These are phyloP conservation scores for Hypoxylon trugodes DNA, from an alignment of 495 filamentous ascomycete genomes.

Conservation along the genomic window DNA sequence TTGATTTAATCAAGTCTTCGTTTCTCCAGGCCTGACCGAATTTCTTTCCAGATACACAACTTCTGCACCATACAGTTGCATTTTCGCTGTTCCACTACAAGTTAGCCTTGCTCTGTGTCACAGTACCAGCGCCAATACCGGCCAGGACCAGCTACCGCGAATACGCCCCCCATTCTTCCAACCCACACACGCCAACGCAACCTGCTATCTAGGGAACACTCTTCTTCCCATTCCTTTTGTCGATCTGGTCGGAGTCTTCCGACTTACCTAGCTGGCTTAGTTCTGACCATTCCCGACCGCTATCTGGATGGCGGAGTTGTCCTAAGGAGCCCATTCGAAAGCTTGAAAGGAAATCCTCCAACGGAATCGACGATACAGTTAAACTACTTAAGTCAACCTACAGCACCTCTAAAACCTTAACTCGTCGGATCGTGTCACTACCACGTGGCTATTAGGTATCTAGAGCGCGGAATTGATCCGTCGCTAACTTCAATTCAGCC, in stretches of 20 bases:
- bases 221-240: neutral
- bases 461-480: too few species aligned
- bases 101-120: conserved; percentile 24
- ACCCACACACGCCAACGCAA: neutral
- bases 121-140: conserved; percentile 14
- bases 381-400: conserved; percentile 7
- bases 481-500: too few species aligned
- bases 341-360: neutral
- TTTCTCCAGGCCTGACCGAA: conserved; percentile 2
- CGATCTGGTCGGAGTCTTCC: conserved; percentile 29
- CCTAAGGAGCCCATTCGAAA: too few species aligned
- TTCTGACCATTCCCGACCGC: neutral
- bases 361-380: conserved; percentile 21
- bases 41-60: conserved; percentile 16
- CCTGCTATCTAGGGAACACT: neutral
- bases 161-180: conserved; percentile 12
- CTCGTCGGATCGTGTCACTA: conserved; percentile 3
- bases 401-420: conserved; percentile 16
- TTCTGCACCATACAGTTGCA: conserved; percentile 7
- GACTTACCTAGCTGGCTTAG: conserved; percentile 4
- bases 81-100: conserved; percentile 9
- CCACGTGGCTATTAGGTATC: neutral
- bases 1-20: neutral
- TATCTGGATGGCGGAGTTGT: conserved; percentile 22
- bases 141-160: conserved; percentile 1